phyloP scores from a whole-genome alignment of 2,329 filamentous ascomycete species.

The Arthrobotrys iridis region DNA sequence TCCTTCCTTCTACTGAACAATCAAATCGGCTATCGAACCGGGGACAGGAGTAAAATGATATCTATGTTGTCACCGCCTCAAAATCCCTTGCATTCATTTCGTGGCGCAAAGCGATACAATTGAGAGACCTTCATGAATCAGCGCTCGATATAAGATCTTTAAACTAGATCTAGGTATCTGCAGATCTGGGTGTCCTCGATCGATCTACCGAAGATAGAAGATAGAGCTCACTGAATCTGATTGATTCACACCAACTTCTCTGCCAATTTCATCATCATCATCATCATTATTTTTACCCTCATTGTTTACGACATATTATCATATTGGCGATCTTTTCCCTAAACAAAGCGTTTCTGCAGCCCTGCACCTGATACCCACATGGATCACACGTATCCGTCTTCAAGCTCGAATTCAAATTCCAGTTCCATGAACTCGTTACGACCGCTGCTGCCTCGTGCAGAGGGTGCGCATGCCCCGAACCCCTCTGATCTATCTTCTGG shows the following conservation, averaged over 20 bases:
- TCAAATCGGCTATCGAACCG: constrained; percentile 2
- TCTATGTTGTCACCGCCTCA: constrained; percentile 52
- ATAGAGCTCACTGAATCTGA: background rate
- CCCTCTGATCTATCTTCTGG: constrained; percentile 47
- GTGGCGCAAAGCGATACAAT: constrained; percentile 21
- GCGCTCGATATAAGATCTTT: constrained; percentile 12
- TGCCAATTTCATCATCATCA: no score
- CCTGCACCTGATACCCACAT: constrained; percentile 7
- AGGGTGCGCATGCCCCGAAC: constrained; percentile 41
- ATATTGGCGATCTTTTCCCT: constrained; percentile 39
- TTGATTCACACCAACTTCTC: background rate
- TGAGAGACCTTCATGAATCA: constrained; percentile 11
- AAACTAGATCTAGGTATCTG: background rate
- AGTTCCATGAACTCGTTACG: constrained; percentile 52
- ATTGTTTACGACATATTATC: background rate
- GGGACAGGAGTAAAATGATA: constrained; percentile 31
- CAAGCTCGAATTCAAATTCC: constrained; percentile 45
- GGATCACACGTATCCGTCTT: constrained; percentile 37
- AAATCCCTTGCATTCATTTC: constrained; percentile 44
- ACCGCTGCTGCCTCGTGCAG: constrained; percentile 45
- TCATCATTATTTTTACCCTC: background rate
- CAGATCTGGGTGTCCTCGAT: no score
- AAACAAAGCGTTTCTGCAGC: background rate
- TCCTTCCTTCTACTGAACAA: constrained; percentile 29
- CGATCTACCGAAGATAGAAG: constrained; percentile 1